These are phyloP conservation scores for Dianthus caryophyllus DNA, from an alignment of 148 eudicot genomes.

Conservation along the genomic window DNA sequence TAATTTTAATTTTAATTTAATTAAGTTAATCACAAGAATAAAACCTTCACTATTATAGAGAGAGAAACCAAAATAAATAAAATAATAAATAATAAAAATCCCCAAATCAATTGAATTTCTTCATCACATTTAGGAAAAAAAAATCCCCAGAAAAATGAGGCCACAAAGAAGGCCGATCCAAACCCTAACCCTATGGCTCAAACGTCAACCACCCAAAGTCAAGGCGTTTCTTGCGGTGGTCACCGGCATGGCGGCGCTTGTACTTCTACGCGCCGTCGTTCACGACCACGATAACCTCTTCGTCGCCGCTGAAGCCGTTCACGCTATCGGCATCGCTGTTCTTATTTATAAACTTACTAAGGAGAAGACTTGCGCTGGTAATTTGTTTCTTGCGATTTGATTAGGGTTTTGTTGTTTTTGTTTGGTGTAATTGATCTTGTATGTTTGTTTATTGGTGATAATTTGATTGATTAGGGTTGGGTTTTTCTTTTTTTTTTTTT, in stretches of 20 bases:
- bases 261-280: constrained; percentile 55
- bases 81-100: neutral
- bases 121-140: too few species aligned
- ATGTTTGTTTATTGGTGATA: too few species aligned
- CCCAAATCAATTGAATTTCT: neutral
- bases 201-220: constrained; percentile 83
- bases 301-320: constrained; percentile 89
- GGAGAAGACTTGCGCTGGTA: constrained; percentile 93
- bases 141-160: constrained; percentile 37
- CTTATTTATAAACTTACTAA: constrained; percentile 78
- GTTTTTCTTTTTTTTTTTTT: neutral
- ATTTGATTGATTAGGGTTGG: too few species aligned
- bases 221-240: constrained; percentile 82
- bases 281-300: constrained; percentile 85
- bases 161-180: constrained; percentile 68
- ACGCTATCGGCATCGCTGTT: constrained; percentile 63
- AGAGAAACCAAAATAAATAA: neutral
- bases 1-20: too few species aligned
- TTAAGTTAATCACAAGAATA: too few species aligned
- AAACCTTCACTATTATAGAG: too few species aligned
- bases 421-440: neutral
- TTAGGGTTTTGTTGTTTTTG: neutral
- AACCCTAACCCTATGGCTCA: constrained; percentile 48
- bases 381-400: neutral
- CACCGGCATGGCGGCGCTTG: constrained; percentile 70